A percentile compares a stretch with the other conserved stretches of the same genome.
Evolutionary conservation across 176 grass and related monocot species (phyloP).

Genomic region (Avena sativa): DNA sequence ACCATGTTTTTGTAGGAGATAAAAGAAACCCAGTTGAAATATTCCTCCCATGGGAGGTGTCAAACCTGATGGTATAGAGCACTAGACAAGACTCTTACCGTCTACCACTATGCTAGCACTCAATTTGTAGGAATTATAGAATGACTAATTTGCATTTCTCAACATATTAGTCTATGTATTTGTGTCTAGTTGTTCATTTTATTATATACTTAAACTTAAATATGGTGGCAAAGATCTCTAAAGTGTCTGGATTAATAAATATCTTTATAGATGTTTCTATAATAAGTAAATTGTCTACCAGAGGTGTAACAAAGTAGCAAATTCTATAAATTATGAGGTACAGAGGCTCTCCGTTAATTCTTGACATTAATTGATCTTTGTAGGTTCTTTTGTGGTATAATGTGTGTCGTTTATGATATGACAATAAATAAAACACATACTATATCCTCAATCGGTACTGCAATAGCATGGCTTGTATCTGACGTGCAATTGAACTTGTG

Average conservation of each 20-base stretch:
- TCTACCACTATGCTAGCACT: background rate
- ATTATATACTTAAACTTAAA: background rate
- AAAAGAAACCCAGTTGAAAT: background rate
- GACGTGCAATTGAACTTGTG: background rate
- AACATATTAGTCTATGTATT: background rate
- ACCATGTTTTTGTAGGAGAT: background rate
- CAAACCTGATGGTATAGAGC: background rate
- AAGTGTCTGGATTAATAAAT: background rate
- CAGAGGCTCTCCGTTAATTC: background rate
- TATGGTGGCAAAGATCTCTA: background rate
- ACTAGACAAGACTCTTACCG: background rate
- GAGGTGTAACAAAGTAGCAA: background rate
- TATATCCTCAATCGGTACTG: too few relatives aligned
- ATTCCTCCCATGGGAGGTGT: background rate
- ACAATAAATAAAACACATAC: too few relatives aligned
- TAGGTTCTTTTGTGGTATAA: too few relatives aligned
- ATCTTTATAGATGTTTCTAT: background rate
- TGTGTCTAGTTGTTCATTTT: background rate
- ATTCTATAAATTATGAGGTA: background rate
- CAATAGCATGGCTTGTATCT: too few relatives aligned
- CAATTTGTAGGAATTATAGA: background rate
- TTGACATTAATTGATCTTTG: background rate
- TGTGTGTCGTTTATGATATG: too few relatives aligned
- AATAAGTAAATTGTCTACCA: background rate
- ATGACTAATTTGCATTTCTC: background rate